Percentiles rank a stretch among this genome's conserved stretches.
Conservation (phyloP, 2,329 filamentous ascomycete genomes). For the Rutstroemia sp. region DNA sequence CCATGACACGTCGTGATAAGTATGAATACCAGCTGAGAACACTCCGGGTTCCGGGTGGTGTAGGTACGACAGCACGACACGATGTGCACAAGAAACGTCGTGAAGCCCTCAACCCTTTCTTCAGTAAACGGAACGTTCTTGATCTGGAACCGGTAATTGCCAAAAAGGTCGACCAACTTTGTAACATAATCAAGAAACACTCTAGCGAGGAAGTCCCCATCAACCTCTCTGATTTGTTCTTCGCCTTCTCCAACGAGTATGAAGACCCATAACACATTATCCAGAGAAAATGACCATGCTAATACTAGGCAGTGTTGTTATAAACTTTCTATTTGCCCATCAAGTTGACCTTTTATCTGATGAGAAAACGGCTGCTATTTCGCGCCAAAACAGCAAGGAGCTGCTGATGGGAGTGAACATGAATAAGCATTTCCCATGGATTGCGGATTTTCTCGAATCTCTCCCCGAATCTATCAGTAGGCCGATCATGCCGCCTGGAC, state of each 20-base stretch:
- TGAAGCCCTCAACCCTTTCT: conserved; percentile 17
- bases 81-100: conserved; percentile 16
- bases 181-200: conserved; percentile 7
- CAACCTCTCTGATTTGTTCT: background rate
- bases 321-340: conserved; percentile 11
- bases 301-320: background rate
- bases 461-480: conserved; percentile 8
- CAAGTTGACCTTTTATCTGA: conserved; percentile 5
- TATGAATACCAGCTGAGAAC: background rate
- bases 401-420: background rate
- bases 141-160: conserved; percentile 17
- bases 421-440: conserved; percentile 1
- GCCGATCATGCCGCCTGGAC: conserved; percentile 13
- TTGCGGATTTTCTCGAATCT: conserved; percentile 12
- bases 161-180: conserved; percentile 10
- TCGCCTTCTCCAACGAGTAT: conserved; percentile 1
- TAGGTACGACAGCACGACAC: conserved; percentile 9
- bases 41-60: background rate
- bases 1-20: conserved; percentile 7
- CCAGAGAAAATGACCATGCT: background rate
- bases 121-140: conserved; percentile 15
- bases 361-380: conserved; percentile 5
- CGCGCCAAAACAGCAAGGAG: conserved; percentile 6
- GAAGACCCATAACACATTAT: background rate
- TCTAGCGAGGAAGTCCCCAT: background rate